Percentiles rank a stretch among this genome's conserved stretches.
Conservation (phyloP, 2,329 filamentous ascomycete genomes). For the Colletotrichum salicis region DNA sequence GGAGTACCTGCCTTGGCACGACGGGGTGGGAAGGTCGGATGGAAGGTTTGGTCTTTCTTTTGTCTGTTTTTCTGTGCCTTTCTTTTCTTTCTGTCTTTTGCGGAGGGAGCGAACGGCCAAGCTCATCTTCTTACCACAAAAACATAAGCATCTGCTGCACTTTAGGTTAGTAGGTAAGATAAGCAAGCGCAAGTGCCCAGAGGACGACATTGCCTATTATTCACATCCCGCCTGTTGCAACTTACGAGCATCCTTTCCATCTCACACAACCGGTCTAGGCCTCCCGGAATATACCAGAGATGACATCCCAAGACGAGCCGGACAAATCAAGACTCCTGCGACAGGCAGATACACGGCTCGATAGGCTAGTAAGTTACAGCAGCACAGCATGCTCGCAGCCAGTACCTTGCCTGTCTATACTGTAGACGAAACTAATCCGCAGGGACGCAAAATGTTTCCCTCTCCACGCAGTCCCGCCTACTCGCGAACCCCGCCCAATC, state of each 20-base stretch:
- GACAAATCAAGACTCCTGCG: not conserved
- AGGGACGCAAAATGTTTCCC: slow-evolving; percentile 19
- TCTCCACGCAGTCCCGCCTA: not conserved
- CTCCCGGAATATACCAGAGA: not conserved
- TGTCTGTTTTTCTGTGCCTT: not conserved
- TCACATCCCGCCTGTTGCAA: not conserved
- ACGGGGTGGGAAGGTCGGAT: not conserved
- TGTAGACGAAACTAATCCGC: slow-evolving; percentile 3
- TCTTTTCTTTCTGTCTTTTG: not conserved
- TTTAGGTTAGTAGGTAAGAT: not conserved
- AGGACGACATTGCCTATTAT: not conserved
- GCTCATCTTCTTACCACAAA: not conserved
- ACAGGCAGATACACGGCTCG: slow-evolving; percentile 17
- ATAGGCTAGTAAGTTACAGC: not conserved
- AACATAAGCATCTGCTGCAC: not conserved
- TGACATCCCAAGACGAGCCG: not conserved
- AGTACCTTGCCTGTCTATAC: slow-evolving; percentile 5
- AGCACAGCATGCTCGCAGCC: slow-evolving; percentile 20
- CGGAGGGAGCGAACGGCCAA: not conserved
- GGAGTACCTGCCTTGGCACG: not conserved
- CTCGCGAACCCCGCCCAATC: slow-evolving; percentile 17
- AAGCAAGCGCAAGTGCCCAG: not conserved
- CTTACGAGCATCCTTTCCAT: not conserved
- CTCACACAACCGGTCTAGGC: not conserved
- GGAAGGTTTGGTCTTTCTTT: not conserved